A percentile compares a stretch with the other conserved stretches of the same genome.
Evolutionary conservation across 2,329 filamentous ascomycete genomes (phyloP).

Genomic region (Monilinia aucupariae): DNA sequence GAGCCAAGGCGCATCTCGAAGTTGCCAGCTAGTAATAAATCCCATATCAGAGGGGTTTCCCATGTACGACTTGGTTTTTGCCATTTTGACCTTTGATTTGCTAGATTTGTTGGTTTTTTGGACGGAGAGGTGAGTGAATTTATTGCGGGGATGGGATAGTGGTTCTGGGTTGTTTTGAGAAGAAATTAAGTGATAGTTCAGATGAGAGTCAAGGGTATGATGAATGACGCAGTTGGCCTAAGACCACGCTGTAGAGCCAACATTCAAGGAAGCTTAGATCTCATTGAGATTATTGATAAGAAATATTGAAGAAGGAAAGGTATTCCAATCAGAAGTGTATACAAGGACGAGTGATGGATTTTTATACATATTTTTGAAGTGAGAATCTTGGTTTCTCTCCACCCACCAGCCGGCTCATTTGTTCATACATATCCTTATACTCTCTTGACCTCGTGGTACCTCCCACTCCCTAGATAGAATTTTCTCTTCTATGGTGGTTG

Average conservation of each 20-base stretch:
- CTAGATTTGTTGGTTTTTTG: no score
- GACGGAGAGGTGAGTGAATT: not conserved
- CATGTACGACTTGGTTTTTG: not conserved
- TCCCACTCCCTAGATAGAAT: not conserved
- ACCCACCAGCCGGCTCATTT: no score
- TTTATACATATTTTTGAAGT: not conserved
- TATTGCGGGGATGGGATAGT: not conserved
- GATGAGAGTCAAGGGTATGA: not conserved
- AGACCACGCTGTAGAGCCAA: not conserved
- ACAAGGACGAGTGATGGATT: not conserved
- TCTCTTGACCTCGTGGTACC: not conserved
- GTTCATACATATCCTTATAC: not conserved
- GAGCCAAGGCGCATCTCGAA: not conserved
- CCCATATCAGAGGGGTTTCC: not conserved
- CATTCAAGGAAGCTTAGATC: not conserved
- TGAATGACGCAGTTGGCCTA: not conserved
- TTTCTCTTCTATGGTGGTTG: not conserved
- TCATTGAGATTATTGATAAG: not conserved
- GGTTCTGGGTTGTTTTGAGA: not conserved
- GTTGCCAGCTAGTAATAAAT: not conserved
- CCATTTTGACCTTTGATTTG: not conserved
- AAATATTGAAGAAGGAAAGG: not conserved
- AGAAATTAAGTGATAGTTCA: not conserved
- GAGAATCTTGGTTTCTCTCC: not conserved
- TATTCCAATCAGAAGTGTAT: not conserved